Percentiles rank a stretch among this genome's conserved stretches.
phyloP scores from a whole-genome alignment of 306 rosid genomes.

The Canavalia gladiata region DNA sequence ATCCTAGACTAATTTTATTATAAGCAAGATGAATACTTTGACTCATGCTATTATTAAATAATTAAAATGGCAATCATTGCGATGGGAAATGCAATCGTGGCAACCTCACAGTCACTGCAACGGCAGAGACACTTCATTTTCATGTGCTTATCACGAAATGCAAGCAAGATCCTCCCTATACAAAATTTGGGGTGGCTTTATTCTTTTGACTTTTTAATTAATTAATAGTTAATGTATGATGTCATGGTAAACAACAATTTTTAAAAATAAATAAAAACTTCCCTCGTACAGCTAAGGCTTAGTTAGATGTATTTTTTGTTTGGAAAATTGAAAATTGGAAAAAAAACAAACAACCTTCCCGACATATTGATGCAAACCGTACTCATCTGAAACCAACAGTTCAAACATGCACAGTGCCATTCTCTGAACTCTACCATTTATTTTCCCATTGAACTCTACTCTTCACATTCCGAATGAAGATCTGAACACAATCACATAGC shows the following conservation, averaged over 20 bases:
- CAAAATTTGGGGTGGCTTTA: neutral
- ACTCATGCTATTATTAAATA: too few species aligned
- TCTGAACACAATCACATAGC: constrained; percentile 6
- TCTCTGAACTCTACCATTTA: neutral
- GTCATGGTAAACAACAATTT: constrained; percentile 1
- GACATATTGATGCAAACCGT: neutral
- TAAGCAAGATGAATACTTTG: too few species aligned
- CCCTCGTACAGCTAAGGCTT: constrained; percentile 43
- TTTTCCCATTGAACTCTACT: too few species aligned
- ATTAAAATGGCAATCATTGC: neutral
- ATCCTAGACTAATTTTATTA: too few species aligned
- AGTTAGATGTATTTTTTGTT: neutral
- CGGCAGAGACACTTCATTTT: neutral
- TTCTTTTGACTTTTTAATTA: constrained; percentile 41
- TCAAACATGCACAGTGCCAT: neutral
- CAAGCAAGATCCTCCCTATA: neutral
- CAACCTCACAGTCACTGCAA: neutral
- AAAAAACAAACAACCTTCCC: neutral
- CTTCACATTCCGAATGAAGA: constrained; percentile 18
- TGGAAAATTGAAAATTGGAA: neutral
- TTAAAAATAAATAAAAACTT: neutral
- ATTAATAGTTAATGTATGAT: neutral
- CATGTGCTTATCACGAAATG: constrained; percentile 11
- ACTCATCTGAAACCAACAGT: neutral
- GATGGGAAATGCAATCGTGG: constrained; percentile 19